phyloP scores from a whole-genome alignment of 2,329 filamentous ascomycete species.

The Colletotrichum noveboracense region DNA sequence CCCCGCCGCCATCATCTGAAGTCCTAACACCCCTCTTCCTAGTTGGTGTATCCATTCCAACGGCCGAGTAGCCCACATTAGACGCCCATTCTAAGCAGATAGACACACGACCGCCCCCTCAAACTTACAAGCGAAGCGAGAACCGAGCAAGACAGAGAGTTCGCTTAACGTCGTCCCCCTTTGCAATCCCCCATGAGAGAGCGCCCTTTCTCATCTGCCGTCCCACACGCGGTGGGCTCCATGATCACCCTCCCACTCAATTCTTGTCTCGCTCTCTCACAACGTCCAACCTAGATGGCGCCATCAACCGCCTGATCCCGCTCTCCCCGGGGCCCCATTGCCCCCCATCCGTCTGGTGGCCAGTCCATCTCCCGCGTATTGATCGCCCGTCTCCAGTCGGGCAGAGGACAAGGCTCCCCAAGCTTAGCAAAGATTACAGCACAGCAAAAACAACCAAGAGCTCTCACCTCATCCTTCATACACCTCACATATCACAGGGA shows the following conservation, averaged over 20 bases:
- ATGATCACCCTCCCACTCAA: background rate
- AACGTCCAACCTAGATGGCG: background rate
- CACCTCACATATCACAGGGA: background rate
- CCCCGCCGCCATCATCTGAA: background rate
- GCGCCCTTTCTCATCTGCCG: background rate
- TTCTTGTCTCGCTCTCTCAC: background rate
- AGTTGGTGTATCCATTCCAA: background rate
- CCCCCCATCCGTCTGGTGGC: background rate
- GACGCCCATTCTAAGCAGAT: background rate
- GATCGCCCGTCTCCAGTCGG: background rate
- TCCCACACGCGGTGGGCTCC: background rate
- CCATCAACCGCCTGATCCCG: slow-evolving; percentile 5
- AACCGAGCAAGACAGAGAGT: background rate
- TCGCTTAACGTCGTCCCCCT: background rate
- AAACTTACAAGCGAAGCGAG: background rate
- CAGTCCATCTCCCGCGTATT: background rate
- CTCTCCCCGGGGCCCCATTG: background rate
- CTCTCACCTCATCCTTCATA: background rate
- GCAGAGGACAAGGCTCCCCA: background rate
- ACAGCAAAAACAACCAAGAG: background rate
- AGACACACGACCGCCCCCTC: background rate
- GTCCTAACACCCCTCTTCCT: background rate
- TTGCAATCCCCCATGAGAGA: background rate
- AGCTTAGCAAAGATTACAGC: background rate
- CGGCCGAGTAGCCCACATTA: background rate